Base-by-base conservation (phyloP, 495 filamentous ascomycete genomes). In the Talaromyces trachyspermus region DNA sequence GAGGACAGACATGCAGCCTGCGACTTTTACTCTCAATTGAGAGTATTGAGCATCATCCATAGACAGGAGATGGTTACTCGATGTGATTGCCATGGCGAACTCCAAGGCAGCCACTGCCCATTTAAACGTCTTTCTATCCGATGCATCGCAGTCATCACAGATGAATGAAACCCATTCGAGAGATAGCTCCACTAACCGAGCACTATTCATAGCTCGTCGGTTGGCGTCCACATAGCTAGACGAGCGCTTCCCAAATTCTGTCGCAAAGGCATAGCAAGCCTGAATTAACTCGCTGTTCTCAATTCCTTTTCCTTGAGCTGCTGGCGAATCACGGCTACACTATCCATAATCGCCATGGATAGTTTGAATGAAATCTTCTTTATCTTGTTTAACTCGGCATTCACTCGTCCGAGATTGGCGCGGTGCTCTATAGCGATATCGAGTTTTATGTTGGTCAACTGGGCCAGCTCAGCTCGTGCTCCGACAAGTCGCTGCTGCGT, bases 261-360 rank as follows among this genome's bases (percentile, higher is more conserved):
- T 95, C 30, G 92, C 92, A 54, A 97, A 98, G 33, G 92, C 88
- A 62, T 97, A 98, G 66, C 91, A 98, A n/a, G 89, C 95, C 59
- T 98, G 92, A 52, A 98, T 89, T 20, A 98, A 75, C 54, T 98
- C 92, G 50, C 95, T 89, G 58, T 91, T 96, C 47, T 94, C 86
- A 37, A 95, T 74, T 2, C 81, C 48, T 77, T 75, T 15, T 88
- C 88, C 33, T 49, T 62, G 4, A 73, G 52, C 64, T 97, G 91
- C 48, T 82, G 77, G 43, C 90, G 76, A 50, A 97, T 91, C 43
- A 86, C 84, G 54, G 91, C 88, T 46, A 98, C 92, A 57, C 90
- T 95, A 58, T 97, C 91, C 94, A 98, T 97, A 62, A 97, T 97
- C 9, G 90, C 86, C 67, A 95, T 95, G n/a, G 89, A 95, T 26